Evolutionary conservation across 768 basidiomycete genomes (phyloP).

Genomic region (Suillus spraguei): DNA sequence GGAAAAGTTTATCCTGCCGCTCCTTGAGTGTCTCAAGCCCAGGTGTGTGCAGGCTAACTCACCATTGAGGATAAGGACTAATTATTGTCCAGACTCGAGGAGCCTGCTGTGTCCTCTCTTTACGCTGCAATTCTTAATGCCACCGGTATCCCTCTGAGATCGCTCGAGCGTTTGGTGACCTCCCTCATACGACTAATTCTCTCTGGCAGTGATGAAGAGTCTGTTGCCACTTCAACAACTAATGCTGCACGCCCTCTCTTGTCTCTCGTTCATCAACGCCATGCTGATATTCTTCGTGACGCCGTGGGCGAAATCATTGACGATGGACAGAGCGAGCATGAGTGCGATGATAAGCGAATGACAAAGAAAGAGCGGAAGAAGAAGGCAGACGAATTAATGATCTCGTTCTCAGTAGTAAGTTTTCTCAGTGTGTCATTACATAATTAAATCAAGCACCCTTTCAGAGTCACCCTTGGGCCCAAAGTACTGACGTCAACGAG

Average conservation of each 20-base stretch:
- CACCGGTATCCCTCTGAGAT: conserved; percentile 19
- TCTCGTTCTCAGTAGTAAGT: conserved; percentile 61
- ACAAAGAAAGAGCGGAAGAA: conserved; percentile 38
- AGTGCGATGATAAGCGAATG: conserved; percentile 22
- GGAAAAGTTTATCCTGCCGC: conserved; percentile 57
- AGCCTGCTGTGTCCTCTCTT: conserved; percentile 28
- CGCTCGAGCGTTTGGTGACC: conserved; percentile 27
- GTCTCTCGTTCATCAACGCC: conserved; percentile 63
- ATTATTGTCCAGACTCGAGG: conserved; percentile 31
- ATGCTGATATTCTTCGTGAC: conserved; percentile 51
- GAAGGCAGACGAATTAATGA: conserved; percentile 52
- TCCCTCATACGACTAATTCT: conserved; percentile 26
- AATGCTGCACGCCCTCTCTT: conserved; percentile 42
- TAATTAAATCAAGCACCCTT: conserved; percentile 1
- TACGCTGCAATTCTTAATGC: conserved; percentile 35
- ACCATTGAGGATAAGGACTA: background rate
- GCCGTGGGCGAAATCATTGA: conserved; percentile 41
- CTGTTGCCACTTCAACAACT: conserved; percentile 3
- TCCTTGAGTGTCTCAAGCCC: conserved; percentile 44
- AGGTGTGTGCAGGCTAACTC: conserved; percentile 36
- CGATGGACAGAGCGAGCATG: conserved; percentile 16
- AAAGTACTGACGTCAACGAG: conserved; percentile 40
- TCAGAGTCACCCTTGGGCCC: conserved; percentile 25
- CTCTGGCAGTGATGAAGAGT: conserved; percentile 6
- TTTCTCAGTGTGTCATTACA: background rate